These are phyloP conservation scores for Podila horticola DNA, from an alignment of 192 early-diverging fungal genomes.

Conservation along the genomic window DNA sequence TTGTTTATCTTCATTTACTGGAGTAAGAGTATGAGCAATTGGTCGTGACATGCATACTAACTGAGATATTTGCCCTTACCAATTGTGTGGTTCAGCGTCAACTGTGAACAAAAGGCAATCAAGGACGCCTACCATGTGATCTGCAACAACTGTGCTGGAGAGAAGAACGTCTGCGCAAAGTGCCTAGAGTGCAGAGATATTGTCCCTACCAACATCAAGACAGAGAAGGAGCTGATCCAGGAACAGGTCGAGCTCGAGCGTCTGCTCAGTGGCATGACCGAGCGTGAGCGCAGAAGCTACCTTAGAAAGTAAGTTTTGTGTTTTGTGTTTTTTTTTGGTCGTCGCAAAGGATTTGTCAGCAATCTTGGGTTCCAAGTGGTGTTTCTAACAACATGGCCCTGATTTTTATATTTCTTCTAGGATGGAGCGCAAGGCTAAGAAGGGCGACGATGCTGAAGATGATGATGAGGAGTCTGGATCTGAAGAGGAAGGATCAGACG, in stretches of 20 bases:
- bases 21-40: too few species aligned
- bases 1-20: too few species aligned
- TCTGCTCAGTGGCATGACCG: slow-evolving; percentile 75
- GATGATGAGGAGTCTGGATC: slow-evolving; percentile 51
- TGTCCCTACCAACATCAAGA: slow-evolving; percentile 67
- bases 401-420: background rate
- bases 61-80: too few species aligned
- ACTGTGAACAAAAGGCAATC: slow-evolving; percentile 84
- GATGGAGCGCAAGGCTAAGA: slow-evolving; percentile 70
- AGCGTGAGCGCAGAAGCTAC: slow-evolving; percentile 86
- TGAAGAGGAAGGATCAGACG: slow-evolving; percentile 60
- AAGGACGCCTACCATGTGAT: slow-evolving; percentile 96
- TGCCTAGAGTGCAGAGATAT: slow-evolving; percentile 81
- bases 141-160: slow-evolving; percentile 85
- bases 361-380: background rate
- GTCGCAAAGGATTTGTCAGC: background rate
- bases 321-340: background rate
- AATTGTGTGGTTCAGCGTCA: slow-evolving; percentile 55
- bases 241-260: slow-evolving; percentile 81
- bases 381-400: background rate
- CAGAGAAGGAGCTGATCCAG: slow-evolving; percentile 69
- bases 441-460: slow-evolving; percentile 57
- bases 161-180: slow-evolving; percentile 92
- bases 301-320: slow-evolving; percentile 65
- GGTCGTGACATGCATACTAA: too few species aligned